phyloP scores from a whole-genome alignment of 176 grass and related monocot genomes.

The Avena atlantica region DNA sequence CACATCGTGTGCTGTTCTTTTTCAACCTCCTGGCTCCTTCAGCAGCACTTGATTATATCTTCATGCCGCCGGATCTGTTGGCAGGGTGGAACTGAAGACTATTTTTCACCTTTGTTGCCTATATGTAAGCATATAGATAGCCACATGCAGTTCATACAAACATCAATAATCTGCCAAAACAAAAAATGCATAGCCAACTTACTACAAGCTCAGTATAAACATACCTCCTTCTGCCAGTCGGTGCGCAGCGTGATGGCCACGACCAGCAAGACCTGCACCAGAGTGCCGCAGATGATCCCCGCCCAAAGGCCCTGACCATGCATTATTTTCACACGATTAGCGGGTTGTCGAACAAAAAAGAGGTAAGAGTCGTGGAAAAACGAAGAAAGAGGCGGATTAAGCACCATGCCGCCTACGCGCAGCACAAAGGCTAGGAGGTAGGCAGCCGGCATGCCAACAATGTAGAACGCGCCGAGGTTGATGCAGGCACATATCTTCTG shows the following conservation, averaged over 20 bases:
- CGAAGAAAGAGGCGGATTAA: too few relatives aligned
- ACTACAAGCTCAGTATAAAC: too few relatives aligned
- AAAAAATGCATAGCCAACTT: too few relatives aligned
- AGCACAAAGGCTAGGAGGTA: constrained; percentile 64
- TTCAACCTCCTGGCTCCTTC: not conserved
- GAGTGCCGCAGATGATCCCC: constrained; percentile 61
- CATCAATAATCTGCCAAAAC: not conserved
- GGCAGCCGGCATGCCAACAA: constrained; percentile 54
- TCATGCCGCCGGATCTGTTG: constrained; percentile 31
- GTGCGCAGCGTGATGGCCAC: constrained; percentile 49
- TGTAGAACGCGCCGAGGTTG: constrained; percentile 71
- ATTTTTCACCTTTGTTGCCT: constrained; percentile 40
- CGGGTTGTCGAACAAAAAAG: not conserved
- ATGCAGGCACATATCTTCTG: constrained; percentile 67
- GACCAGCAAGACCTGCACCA: constrained; percentile 57
- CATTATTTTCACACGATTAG: too few relatives aligned
- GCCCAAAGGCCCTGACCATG: constrained; percentile 65
- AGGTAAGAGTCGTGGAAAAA: not conserved
- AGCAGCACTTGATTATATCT: not conserved
- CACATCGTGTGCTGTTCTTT: not conserved
- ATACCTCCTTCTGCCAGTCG: constrained; percentile 76
- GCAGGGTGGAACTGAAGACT: constrained; percentile 55
- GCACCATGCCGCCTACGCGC: constrained; percentile 58
- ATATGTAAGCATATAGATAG: not conserved
- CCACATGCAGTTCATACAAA: not conserved